phyloP scores from a whole-genome alignment of 257 asterid genomes.

The Solanum megistacrolobum region DNA sequence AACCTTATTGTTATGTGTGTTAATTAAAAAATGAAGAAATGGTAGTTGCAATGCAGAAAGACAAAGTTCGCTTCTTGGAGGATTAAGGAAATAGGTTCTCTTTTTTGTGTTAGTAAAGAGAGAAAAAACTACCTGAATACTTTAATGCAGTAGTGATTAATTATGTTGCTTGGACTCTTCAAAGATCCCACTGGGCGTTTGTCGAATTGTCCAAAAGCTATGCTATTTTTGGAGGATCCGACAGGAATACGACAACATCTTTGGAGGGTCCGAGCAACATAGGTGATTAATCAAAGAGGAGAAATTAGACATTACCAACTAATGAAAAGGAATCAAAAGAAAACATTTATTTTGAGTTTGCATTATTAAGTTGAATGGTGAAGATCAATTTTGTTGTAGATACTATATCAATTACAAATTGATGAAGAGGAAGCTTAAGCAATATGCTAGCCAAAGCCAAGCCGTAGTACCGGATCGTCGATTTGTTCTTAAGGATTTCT shows the following conservation, averaged over 20 bases:
- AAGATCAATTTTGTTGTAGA: conserved; percentile 23
- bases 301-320: background rate
- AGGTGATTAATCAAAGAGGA: background rate
- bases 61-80: background rate
- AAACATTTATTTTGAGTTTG: background rate
- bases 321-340: background rate
- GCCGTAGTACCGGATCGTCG: conserved; percentile 50
- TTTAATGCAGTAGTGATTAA: background rate
- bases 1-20: background rate
- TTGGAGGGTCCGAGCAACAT: background rate
- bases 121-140: background rate
- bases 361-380: background rate
- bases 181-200: background rate
- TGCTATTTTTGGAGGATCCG: background rate
- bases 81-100: background rate
- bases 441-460: conserved; percentile 62
- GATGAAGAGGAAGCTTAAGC: conserved; percentile 85
- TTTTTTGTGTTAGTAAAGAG: background rate
- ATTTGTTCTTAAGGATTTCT: conserved; percentile 85
- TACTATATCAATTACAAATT: conserved; percentile 93
- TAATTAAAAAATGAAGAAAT: background rate
- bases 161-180: background rate
- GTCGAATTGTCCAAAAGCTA: background rate
- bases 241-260: background rate
- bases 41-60: background rate